A percentile compares a stretch with the other conserved stretches of the same genome.
These are phyloP conservation scores for Tolypocladium amazonense DNA, from an alignment of 2,329 filamentous ascomycete genomes.

Conservation along the genomic window DNA sequence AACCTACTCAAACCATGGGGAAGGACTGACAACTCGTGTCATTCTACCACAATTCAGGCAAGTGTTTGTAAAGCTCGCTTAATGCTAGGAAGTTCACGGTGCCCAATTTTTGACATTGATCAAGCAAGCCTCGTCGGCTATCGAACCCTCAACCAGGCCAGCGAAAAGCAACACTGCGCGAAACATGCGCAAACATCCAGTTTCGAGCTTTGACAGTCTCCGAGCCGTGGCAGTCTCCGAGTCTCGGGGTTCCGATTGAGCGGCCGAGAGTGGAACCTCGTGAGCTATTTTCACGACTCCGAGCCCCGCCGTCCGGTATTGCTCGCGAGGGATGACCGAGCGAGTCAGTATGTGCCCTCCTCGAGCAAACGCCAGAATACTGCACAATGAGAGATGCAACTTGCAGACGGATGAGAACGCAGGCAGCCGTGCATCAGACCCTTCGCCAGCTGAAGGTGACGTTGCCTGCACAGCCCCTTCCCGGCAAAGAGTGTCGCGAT, in stretches of 20 bases:
- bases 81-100: too few species aligned
- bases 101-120: too few species aligned
- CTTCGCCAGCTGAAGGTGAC: not conserved
- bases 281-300: not conserved
- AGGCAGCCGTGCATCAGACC: not conserved
- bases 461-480: not conserved
- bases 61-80: too few species aligned
- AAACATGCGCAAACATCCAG: too few species aligned
- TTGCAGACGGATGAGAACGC: not conserved
- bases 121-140: too few species aligned
- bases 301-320: not conserved
- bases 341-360: not conserved
- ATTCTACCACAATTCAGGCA: too few species aligned
- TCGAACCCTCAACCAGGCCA: too few species aligned
- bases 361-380: not conserved
- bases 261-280: not conserved
- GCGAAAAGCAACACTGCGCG: too few species aligned
- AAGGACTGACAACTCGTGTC: too few species aligned
- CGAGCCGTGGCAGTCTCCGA: not conserved
- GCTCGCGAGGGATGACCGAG: not conserved
- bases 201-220: too few species aligned
- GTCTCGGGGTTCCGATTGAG: not conserved
- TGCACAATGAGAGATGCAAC: too few species aligned
- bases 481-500: not conserved
- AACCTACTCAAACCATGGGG: not conserved